Evolutionary conservation across 345 rosid species (phyloP).

Genomic region (Eutrema heterophyllum): DNA sequence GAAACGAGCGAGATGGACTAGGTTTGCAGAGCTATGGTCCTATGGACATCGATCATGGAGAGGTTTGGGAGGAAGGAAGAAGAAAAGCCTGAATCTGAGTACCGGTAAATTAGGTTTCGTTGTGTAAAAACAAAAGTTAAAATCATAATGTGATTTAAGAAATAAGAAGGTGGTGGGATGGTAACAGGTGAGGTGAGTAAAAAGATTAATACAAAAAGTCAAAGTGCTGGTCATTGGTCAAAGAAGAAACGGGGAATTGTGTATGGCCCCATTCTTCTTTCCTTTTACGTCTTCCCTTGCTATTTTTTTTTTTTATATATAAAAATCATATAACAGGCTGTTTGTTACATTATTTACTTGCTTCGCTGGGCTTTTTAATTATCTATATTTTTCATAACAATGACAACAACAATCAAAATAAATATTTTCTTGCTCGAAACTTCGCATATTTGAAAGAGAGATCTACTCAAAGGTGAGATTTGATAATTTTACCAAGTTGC

Average conservation of each 20-base stretch:
- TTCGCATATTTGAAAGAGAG: not conserved
- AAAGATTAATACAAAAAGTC: slow-evolving; percentile 5
- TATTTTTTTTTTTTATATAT: not conserved
- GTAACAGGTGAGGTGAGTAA: slow-evolving; percentile 2
- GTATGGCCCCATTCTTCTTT: not conserved
- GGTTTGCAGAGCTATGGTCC: not conserved
- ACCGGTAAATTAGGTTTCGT: slow-evolving; percentile 14
- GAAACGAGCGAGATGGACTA: not conserved
- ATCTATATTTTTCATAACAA: not conserved
- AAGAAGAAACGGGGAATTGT: slow-evolving; percentile 11
- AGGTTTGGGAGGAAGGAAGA: slow-evolving; percentile 2
- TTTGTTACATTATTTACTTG: not conserved
- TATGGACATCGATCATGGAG: not conserved
- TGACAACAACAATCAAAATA: not conserved
- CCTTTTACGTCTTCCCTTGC: not conserved
- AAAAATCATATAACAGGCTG: slow-evolving; percentile 1
- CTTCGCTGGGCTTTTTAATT: not conserved
- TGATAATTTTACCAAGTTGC: not conserved
- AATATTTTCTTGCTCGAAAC: not conserved
- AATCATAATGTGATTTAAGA: not conserved
- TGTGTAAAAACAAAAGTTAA: slow-evolving; percentile 1
- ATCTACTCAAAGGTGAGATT: not conserved
- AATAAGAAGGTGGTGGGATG: not conserved
- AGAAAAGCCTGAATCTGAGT: not conserved
- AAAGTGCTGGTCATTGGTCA: slow-evolving; percentile 18